phyloP scores from a whole-genome alignment of 2,329 filamentous ascomycete genomes.

The Talaromyces sp. region DNA sequence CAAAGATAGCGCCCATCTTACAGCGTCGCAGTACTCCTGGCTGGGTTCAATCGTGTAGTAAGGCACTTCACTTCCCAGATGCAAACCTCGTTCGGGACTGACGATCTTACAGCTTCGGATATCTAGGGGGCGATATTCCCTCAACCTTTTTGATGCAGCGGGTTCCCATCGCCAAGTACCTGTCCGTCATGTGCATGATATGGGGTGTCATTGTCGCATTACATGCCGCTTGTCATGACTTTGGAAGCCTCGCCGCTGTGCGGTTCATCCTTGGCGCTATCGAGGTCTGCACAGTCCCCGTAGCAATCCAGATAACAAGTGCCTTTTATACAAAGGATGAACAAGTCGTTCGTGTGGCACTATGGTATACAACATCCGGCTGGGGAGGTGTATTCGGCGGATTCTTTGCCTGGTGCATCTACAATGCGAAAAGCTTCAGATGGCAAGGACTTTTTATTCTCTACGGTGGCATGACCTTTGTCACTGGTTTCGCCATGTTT shows the following conservation, averaged over 20 bases:
- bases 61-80: background rate
- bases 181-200: conserved; percentile 6
- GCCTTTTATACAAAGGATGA: background rate
- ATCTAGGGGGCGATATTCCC: conserved; percentile 3
- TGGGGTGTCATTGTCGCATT: conserved; percentile 7
- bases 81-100: background rate
- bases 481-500: background rate
- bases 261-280: background rate
- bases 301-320: conserved; percentile 9
- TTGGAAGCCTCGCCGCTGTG: background rate
- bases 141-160: conserved; percentile 5
- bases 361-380: conserved; percentile 8
- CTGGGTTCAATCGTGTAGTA: conserved; percentile 10
- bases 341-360: conserved; percentile 4
- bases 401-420: conserved; percentile 2
- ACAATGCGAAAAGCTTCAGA: background rate
- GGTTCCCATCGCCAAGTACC: conserved; percentile 6
- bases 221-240: background rate
- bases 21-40: conserved; percentile 1
- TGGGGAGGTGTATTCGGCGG: background rate
- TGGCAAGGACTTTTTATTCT: background rate
- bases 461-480: background rate
- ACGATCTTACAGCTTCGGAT: background rate
- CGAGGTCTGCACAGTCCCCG: background rate
- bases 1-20: conserved; percentile 3